These are phyloP conservation scores for Pseudogymnoascus sp. DNA, from an alignment of 2,329 filamentous ascomycete genomes.

Conservation along the genomic window DNA sequence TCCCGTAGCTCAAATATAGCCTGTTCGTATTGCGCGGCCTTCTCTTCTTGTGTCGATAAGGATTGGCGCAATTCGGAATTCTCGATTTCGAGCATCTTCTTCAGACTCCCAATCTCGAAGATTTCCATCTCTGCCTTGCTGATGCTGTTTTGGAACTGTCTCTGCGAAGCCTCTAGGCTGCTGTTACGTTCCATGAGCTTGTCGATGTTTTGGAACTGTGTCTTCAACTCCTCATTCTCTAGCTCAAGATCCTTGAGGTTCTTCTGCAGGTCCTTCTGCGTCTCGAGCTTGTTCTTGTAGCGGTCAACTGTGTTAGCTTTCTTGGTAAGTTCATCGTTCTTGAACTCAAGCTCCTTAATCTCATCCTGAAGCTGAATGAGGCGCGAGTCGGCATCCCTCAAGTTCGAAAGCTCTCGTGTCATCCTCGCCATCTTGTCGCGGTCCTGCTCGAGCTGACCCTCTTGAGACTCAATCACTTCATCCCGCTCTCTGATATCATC, in stretches of 20 bases:
- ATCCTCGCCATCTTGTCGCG: conserved; percentile 36
- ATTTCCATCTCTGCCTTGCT: conserved; percentile 28
- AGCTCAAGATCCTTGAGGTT: conserved; percentile 48
- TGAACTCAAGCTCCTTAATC: conserved; percentile 49
- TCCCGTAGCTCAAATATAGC: conserved; percentile 48
- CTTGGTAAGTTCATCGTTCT: conserved; percentile 50
- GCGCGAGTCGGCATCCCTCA: conserved; percentile 39
- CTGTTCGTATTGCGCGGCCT: conserved; percentile 37
- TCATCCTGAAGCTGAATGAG: conserved; percentile 49
- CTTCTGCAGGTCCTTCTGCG: conserved; percentile 45
- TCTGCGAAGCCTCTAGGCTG: conserved; percentile 29
- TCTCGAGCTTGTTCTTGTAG: conserved; percentile 54
- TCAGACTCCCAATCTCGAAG: conserved; percentile 32
- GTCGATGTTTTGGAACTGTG: conserved; percentile 33
- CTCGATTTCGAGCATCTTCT: conserved; percentile 39
- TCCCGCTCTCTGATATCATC: conserved; percentile 57
- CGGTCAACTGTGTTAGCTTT: conserved; percentile 56
- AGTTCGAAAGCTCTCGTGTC: conserved; percentile 39
- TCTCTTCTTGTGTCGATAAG: conserved; percentile 28
- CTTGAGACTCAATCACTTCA: conserved; percentile 61
- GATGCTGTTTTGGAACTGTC: conserved; percentile 31
- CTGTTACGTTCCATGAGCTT: conserved; percentile 23
- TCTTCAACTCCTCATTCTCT: conserved; percentile 45
- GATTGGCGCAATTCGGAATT: conserved; percentile 24
- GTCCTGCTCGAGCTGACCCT: conserved; percentile 53